Evolutionary conservation across 495 filamentous ascomycete species (phyloP), one percentile per base, ranked within the genome.

Genomic region (Chaetomium tenue): DNA sequence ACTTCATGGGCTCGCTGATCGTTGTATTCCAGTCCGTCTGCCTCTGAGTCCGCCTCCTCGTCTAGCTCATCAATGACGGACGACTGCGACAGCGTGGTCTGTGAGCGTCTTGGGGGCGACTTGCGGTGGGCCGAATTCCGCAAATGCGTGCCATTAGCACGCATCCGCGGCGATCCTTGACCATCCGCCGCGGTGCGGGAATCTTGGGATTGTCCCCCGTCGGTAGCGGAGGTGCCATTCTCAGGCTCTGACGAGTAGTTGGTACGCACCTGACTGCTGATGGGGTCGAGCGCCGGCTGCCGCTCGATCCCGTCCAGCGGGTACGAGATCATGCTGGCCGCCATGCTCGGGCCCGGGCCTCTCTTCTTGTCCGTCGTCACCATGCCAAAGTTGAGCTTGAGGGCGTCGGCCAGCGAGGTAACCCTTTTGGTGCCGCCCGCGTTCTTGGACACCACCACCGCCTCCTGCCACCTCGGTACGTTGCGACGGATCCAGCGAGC

Each of bases 401-500:
- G 78, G 3, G 91, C 93, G 78, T 98, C 94, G 63, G 94, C 94
- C 39, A 98, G 81, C 15, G 92, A 96, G n/a, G 95, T 98, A 28
- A 98, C 95, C 48, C 94, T 72, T 78, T 98, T 98, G 39, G 95
- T 97, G 56, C 94, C 94, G 25, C 94, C 94, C 5, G 94, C 89
- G 73, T 98, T 98, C 82, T 98, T 98, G 74, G 92, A 97, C 60
- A 98, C 94, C 18, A 96, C 91, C 6, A 98, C 94, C 3, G 91
- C 93, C 60, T 96, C 89, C 61, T 81, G 86, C 94, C 94, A 98
- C 58, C 89, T 84, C 18, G 83, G 78, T 22, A 98, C 89, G 70
- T 97, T 93, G 76, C 89, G 84, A 63, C 87, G 85, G 72, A 98
- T 94, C 95, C 94, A 98, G 63, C 92, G 88, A 47, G 95, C 94